Evolutionary conservation across 2,329 filamentous ascomycete genomes (phyloP), one percentile per base, ranked within the genome.

Genomic region (Calonectria hawksworthii): DNA sequence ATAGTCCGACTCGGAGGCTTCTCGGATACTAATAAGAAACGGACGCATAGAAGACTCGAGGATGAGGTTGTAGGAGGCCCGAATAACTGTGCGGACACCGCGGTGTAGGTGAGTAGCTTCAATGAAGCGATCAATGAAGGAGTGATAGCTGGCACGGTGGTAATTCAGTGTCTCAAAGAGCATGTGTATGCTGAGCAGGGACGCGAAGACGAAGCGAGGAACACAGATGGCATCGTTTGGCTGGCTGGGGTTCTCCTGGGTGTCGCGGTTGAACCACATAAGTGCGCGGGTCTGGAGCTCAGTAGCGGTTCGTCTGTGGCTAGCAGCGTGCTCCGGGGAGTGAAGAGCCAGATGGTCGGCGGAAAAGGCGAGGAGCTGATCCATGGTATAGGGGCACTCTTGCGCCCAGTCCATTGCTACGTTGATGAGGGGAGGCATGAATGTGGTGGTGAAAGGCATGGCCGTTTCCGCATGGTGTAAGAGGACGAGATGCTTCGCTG

Each of bases 121-220:
- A 23, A 86, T 78, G 69, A 87, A 87, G 14, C 84, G 81, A 47
- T 85, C 83, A 14, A 89, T 81, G 50, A 87, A 86, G 47, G 77
- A 74, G 41, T 85, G 82, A 47, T 89, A 87, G 52, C 84, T 75
- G 11, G 73, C 78, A 21, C 83, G 83, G 51, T 87, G 83, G 68
- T 85, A 80, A 2, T 80, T 77, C 2, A 90, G 82, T 2, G 86
- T 86, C 69, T 91, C 88, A 76, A 86, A 88, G 5, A 91, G 84
- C 50, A 87, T 84, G 68, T 90, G 88, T 9, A 89, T 83, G 51
- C 87, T 86, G 1, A 89, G 78, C 7, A 86, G 73, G 23, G 83
- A 81, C 7, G 87, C 85, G 78, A 89, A 89, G n/a, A 89, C 79
- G 70, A 88, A 87, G 18, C 86, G 83, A 1, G 86, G 84, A 26